Base-by-base conservation (phyloP, 768 basidiomycete species). In the Filobasidium floriforme region DNA sequence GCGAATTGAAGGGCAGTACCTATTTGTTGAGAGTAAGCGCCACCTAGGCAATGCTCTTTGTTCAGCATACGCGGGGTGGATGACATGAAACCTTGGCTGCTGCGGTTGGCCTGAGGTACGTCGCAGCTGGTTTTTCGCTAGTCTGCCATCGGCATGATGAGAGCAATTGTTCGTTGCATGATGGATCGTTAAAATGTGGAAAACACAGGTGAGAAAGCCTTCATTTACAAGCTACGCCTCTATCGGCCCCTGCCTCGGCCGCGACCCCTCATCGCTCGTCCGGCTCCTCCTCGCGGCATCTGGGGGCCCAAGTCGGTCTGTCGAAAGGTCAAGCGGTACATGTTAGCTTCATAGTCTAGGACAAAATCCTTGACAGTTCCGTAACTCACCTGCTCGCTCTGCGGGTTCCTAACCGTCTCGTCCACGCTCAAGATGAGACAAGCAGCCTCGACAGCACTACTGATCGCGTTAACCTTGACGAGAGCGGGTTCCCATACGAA, bases 401-500 rank as follows among this genome's bases (percentile, higher is more conserved):
- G 91, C 1, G 94, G 94, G 76, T 92, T 94, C 69, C 89, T 83
- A 32, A 98, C 92, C 6, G 96, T 99, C 82, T 99, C 96, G 74
- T 99, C 96, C 2, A 99, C 90, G 70, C 90, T 92, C 65, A 99
- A 81, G 72, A 98, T 91, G 77, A 99, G 79, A 79, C 90, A 97
- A 12, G 96, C 94, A 11, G 96, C 96, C 80, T 99, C 96, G 11
- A 90, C 84, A 6, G 96, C 96, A 74, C 93, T 94, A 78, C 86
- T 88, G 74, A 99, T 87, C 26, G 96, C 96, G 74, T 99, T 99
- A 55, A 87, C 80, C 81, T 98, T 99, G 73, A 98, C 90, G 66
- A 98, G 82, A 69, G 88, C 88, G 18, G 96, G 94, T 76, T 98
- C 96, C 94, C 96, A 98, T 9, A 99, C 94, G 74, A 98, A 99